These are phyloP conservation scores for Raffaelea arxii DNA, from an alignment of 2,329 filamentous ascomycete species.

Conservation along the genomic window DNA sequence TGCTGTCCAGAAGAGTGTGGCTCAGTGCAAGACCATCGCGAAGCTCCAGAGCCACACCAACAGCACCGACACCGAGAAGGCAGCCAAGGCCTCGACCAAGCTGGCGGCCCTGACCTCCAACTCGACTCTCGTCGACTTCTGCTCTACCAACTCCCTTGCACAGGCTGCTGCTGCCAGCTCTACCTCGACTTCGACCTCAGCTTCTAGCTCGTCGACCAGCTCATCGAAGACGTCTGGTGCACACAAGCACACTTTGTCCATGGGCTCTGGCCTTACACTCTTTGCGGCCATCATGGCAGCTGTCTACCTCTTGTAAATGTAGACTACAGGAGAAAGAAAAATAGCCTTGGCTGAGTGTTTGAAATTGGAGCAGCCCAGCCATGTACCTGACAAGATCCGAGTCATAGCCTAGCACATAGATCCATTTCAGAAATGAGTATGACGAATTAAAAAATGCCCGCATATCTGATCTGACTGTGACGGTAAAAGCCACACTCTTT, in stretches of 20 bases:
- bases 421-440: background rate
- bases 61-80: constrained; percentile 18
- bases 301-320: background rate
- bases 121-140: constrained; percentile 23
- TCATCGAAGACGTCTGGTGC: background rate
- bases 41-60: constrained; percentile 19
- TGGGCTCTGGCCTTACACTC: background rate
- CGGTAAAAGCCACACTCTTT: too few species aligned
- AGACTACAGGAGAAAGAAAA: too few species aligned
- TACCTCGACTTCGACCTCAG: too few species aligned
- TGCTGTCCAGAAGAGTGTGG: constrained; percentile 17
- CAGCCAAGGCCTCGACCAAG: constrained; percentile 11
- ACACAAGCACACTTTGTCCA: background rate
- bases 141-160: constrained; percentile 21
- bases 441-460: background rate
- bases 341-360: too few species aligned
- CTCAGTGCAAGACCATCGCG: constrained; percentile 19
- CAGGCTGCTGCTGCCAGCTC: background rate
- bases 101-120: constrained; percentile 23
- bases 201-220: background rate
- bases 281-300: background rate
- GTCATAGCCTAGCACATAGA: background rate
- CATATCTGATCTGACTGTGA: too few species aligned
- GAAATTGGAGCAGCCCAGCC: background rate
- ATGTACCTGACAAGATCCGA: background rate